A percentile compares a stretch with the other conserved stretches of the same genome.
Evolutionary conservation across 768 basidiomycete species (phyloP).

Genomic region (Russula earlei): DNA sequence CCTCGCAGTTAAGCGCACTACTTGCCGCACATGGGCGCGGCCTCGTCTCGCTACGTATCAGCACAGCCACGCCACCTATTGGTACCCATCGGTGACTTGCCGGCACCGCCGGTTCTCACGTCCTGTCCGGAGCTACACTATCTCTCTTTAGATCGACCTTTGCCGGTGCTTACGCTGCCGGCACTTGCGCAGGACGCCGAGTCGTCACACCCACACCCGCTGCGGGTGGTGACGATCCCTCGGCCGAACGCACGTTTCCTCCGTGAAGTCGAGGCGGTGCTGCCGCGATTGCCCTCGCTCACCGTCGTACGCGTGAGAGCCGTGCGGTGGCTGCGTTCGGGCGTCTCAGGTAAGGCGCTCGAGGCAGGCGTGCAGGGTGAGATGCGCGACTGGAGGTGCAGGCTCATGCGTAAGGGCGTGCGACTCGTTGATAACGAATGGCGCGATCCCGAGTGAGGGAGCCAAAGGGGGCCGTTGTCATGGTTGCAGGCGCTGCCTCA

Average conservation of each 20-base stretch:
- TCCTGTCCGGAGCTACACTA: constrained; percentile 50
- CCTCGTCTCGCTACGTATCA: constrained; percentile 54
- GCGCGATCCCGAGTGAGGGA: constrained; percentile 30
- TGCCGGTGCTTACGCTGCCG: constrained; percentile 41
- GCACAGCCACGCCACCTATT: constrained; percentile 52
- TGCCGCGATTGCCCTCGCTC: constrained; percentile 50
- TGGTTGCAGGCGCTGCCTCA: background rate
- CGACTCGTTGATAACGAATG: constrained; percentile 65
- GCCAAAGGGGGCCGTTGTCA: background rate
- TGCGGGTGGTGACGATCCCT: constrained; percentile 66
- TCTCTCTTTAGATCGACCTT: constrained; percentile 61
- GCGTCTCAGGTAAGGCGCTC: constrained; percentile 54
- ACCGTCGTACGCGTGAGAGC: constrained; percentile 52
- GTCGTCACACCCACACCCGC: constrained; percentile 24
- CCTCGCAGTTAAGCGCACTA: constrained; percentile 49
- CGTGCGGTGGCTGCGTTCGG: constrained; percentile 62
- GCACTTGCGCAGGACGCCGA: constrained; percentile 9
- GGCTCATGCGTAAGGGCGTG: constrained; percentile 48
- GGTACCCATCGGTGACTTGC: constrained; percentile 46
- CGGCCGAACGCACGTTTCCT: constrained; percentile 58
- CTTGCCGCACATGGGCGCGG: constrained; percentile 47
- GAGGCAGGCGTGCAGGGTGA: constrained; percentile 75
- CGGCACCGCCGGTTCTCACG: constrained; percentile 34
- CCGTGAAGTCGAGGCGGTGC: constrained; percentile 41
- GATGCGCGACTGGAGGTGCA: constrained; percentile 63